Base-by-base conservation (phyloP, 2,329 filamentous ascomycete genomes). In the Cladophialophora bantiana region DNA sequence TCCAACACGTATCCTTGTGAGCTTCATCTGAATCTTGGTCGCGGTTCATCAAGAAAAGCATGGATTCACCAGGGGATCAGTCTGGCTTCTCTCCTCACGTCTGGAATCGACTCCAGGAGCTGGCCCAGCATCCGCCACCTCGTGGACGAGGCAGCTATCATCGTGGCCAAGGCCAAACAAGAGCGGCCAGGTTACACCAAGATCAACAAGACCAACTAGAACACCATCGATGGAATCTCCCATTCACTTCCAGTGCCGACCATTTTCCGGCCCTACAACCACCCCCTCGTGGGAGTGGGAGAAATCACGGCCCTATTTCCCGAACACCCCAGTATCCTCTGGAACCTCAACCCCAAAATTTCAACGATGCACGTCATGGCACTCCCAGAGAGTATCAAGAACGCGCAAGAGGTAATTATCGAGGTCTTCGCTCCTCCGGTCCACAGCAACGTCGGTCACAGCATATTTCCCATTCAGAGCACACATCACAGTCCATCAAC, bases 351-450 rank as follows among this genome's bases (percentile, higher is more conserved):
- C 20, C 35, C 34, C 62, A 54, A 12, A 20, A 55, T 5, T 64
- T 58, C 50, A 26, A 64, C n/a, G 36, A 55, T 56, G 7, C 26
- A 3, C 62, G 57, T 10, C 65, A 64, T 52, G 62, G 55, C n/a
- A 61, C 68, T 36, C 62, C 68, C 9, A 55, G 68, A n/a, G 65
- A 70, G 45, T 70, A 66, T 58, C 68, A 70, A 45, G 68, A 70
- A 18, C 68, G 40, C 31, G 68, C 68, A 32, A 65, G 68, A 62
- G 68, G 65, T 40, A 58, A 63, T 52, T 53, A 54, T 45, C 50
- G 65, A 36, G 54, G 50, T 42, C 15, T 31, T 18, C 50, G 45
- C 12, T 55, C 34, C 42, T 70, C 36, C 40, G 48, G 58, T 34
- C n/a, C 36, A 18, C 64, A 58, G 35, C 60, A 63, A 53, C 40